Conservation (phyloP, 2,329 filamentous ascomycete genomes). For the Colletotrichum sp. region DNA sequence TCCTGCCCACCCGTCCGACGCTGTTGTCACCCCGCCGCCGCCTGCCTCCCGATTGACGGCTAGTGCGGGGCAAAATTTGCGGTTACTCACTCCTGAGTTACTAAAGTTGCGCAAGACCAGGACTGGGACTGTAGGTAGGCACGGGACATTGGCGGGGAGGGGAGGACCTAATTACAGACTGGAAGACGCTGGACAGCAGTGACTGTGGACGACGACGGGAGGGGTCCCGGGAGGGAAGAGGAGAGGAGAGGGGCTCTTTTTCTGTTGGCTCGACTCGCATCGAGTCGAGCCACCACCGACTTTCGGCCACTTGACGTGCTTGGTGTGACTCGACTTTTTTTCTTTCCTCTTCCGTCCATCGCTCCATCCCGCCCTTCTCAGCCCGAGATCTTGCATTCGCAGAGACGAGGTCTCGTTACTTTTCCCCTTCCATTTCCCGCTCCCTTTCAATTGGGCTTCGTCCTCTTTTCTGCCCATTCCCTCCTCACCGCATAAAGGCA, state of each 20-base stretch:
- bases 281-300: background rate
- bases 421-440: background rate
- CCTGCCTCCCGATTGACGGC: background rate
- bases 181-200: background rate
- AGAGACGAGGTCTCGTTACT: background rate
- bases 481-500: constrained; percentile 14
- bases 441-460: constrained; percentile 1
- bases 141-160: background rate
- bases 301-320: constrained; percentile 17
- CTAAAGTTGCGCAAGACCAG: background rate
- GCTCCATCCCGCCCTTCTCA: background rate
- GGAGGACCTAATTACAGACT: background rate
- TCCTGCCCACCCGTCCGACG: background rate
- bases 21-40: background rate
- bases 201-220: background rate
- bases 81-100: background rate
- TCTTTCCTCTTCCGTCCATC: background rate
- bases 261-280: background rate
- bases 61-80: background rate
- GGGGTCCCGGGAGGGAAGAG: background rate
- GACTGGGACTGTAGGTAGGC: background rate
- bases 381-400: background rate
- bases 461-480: background rate
- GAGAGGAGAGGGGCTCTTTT: background rate
- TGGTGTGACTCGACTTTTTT: constrained; percentile 15